Evolutionary conservation across 2,329 filamentous ascomycete species (phyloP), one percentile per base, ranked within the genome.

Genomic region (Aspergillus ustus): DNA sequence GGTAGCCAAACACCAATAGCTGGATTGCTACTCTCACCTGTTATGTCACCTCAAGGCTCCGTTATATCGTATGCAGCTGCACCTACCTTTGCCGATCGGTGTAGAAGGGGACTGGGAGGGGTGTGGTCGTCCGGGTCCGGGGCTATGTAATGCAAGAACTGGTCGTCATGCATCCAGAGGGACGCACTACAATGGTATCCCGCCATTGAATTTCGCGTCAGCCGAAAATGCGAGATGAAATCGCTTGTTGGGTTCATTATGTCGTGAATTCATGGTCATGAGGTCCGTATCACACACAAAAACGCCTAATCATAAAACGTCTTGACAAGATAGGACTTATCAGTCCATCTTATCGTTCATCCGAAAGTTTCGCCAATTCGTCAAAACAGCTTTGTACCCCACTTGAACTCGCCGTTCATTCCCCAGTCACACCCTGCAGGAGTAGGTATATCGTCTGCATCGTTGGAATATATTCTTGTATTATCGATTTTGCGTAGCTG

Each of bases 391-490:
- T 59, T 59, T 25, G 49, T 43, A 20, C 54, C 43, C 59, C 59
- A 61, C 45, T 31, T 25, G 22, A 57, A 61, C 50, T 61, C 54
- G 40, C 59, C 53, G 31, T 57, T 13, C 59, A 61, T 61, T 7
- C 59, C 59, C 59, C 59, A 61, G 7, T 58, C 44, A 40, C 31
- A 37, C 15, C 43, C 48, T 49, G 57, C 11, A 20, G 51, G 44
- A 8, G 43, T 53, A n/a, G 40, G 28, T 25, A 49, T 25, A 2
- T 54, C 28, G 19, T 52, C 28, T 52, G 49, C 29, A 19, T 53
- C 44, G 25, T 49, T 15, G 20, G 44, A 22, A 25, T 50, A 40
- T 25, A 29, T n/a, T 2, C 37, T 29, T 13, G 49, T 43, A 19
- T 22, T 54, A n/a, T 54, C 28, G 43, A 61, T 50, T 15, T 37